These are phyloP conservation scores for Carallia brachiata DNA, from an alignment of 345 rosid species.

Conservation along the genomic window DNA sequence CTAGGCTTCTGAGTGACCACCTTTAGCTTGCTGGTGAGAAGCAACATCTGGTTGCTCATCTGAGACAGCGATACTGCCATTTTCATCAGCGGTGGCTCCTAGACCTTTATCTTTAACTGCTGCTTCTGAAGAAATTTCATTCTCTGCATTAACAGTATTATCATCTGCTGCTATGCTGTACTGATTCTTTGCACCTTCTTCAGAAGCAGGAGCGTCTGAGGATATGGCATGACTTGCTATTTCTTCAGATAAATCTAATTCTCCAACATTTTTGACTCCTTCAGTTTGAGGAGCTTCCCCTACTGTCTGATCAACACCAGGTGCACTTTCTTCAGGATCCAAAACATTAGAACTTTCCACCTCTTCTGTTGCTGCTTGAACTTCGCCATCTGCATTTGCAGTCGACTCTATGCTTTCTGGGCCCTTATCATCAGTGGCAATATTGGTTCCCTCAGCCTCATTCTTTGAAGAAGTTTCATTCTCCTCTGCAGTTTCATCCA, in stretches of 20 bases:
- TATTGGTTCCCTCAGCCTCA: conserved; percentile 10
- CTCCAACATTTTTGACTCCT: conserved; percentile 22
- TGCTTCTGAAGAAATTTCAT: conserved; percentile 31
- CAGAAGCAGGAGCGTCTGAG: conserved; percentile 38
- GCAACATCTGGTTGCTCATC: conserved; percentile 30
- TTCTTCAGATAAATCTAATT: conserved; percentile 33
- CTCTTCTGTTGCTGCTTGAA: conserved; percentile 15
- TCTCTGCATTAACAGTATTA: conserved; percentile 24
- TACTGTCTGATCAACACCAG: conserved; percentile 18
- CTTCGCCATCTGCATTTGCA: conserved; percentile 19
- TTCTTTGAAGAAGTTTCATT: conserved; percentile 19
- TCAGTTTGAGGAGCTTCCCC: conserved; percentile 30
- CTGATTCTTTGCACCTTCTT: conserved; percentile 27
- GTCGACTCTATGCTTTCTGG: conserved; percentile 13
- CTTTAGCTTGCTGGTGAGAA: conserved; percentile 31
- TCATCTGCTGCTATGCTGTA: conserved; percentile 35
- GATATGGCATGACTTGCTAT: conserved; percentile 35
- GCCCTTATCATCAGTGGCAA: conserved; percentile 16
- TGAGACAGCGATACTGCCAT: conserved; percentile 38
- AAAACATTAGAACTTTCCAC: conserved; percentile 22
- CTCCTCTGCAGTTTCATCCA: conserved; percentile 19
- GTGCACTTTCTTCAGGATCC: conserved; percentile 29
- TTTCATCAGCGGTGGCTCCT: conserved; percentile 36
- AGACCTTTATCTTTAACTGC: conserved; percentile 34
- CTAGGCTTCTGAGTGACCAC: background rate